Evolutionary conservation across 164 flowering plant genomes (phyloP), one percentile per base, ranked within the genome.

Genomic region (Protea cynaroides): DNA sequence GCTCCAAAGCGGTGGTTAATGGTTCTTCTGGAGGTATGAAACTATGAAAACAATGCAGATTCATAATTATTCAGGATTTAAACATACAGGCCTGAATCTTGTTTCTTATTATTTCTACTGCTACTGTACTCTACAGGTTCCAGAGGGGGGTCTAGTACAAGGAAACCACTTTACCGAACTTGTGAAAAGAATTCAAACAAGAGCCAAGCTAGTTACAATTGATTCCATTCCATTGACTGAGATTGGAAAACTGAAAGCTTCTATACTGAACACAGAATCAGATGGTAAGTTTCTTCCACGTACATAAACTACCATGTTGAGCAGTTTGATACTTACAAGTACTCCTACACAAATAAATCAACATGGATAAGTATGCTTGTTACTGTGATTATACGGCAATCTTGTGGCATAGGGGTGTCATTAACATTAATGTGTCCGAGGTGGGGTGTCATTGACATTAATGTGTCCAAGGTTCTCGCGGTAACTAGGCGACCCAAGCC

Each of bases 21-120:
- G 70, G 63, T 76, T 69, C 65, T 90, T 71, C 86, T 95, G 64
- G 80, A 83, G 99, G 99, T 91, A 82, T 36, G 17, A 9, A 23
- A 15, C 14, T 50, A 38, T 66, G n/a, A 25, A 25, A 36, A 25
- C 43, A 11, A 56, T 24, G 7, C 51, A 13, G 21, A 56, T 2
- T 29, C n/a, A 10, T 10, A 23, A 29, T 29, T 29, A 22, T 5
- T 25, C 46, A 8, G 8, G 15, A 17, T 40, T 15, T 40, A 13
- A 25, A 25, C 36, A 25, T 58, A 40, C 64, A 11, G 25, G 56
- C 59, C 55, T 56, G 19, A 38, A 59, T 40, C 36, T 58, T 40
- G 10, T 52, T 36, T 8, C 46, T 51, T 23, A 13, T 9, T 11
- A 50, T 40, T 52, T 51, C 34, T 25, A 50, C 57, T 44, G 68